Conservation (phyloP, 2,329 filamentous ascomycete species). For the Penicillium frequentans region DNA sequence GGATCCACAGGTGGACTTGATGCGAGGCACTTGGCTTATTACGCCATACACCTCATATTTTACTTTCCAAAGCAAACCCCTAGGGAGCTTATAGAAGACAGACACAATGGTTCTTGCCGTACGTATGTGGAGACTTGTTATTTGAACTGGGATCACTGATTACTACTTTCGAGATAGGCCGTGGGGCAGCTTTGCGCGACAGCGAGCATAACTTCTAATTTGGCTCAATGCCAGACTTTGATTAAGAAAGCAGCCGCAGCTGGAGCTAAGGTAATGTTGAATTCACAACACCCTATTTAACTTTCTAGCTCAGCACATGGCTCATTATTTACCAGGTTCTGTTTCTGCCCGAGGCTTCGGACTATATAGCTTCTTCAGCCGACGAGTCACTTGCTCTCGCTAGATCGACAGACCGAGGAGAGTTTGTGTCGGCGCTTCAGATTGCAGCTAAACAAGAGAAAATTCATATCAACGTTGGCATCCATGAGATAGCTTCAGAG, state of each 20-base stretch:
- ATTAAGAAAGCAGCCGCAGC: slow-evolving; percentile 70
- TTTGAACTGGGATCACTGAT: slow-evolving; percentile 4
- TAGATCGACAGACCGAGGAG: slow-evolving; percentile 62
- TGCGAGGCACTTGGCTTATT: background rate
- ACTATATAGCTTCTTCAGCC: slow-evolving; percentile 76
- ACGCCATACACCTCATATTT: background rate
- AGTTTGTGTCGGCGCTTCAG: slow-evolving; percentile 75
- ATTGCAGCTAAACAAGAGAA: slow-evolving; percentile 62
- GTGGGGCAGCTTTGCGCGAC: slow-evolving; percentile 90
- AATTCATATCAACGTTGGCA: slow-evolving; percentile 79
- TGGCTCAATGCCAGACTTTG: slow-evolving; percentile 72
- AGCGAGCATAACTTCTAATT: slow-evolving; percentile 72
- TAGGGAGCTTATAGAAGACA: background rate
- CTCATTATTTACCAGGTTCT: slow-evolving; percentile 57
- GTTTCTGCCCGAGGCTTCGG: slow-evolving; percentile 88
- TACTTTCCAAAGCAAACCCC: background rate
- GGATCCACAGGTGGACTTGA: background rate
- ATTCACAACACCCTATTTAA: background rate
- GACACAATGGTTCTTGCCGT: slow-evolving; percentile 31
- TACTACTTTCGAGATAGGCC: slow-evolving; percentile 56
- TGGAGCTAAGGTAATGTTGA: slow-evolving; percentile 67
- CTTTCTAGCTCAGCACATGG: background rate
- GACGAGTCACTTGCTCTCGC: slow-evolving; percentile 70
- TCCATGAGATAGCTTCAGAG: slow-evolving; percentile 69
- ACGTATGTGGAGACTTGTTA: slow-evolving; percentile 1